Percentiles rank a stretch among this genome's conserved stretches.
These are phyloP conservation scores for Emydomyces testavorans DNA, from an alignment of 2,329 filamentous ascomycete species.

Conservation along the genomic window DNA sequence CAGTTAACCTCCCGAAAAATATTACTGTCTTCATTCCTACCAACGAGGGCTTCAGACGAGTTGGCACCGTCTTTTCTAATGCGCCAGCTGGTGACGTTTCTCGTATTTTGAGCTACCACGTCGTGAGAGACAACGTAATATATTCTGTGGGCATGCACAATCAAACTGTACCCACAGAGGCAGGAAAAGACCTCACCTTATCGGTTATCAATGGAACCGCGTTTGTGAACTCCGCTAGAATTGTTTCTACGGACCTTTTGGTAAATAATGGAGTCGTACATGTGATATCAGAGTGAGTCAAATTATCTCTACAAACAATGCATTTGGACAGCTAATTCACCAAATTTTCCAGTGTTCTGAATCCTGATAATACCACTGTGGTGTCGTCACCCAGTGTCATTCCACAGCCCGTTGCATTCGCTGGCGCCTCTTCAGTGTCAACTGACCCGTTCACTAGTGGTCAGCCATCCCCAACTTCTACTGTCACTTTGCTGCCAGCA, in stretches of 20 bases:
- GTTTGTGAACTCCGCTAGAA: slow-evolving; percentile 44
- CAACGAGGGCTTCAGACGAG: slow-evolving; percentile 14
- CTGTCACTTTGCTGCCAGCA: slow-evolving; percentile 23
- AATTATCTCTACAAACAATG: not conserved
- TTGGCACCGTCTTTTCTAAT: slow-evolving; percentile 13
- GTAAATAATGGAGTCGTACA: slow-evolving; percentile 48
- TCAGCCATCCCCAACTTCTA: slow-evolving; percentile 37
- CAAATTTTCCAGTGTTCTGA: slow-evolving; percentile 40
- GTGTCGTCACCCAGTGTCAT: slow-evolving; percentile 38
- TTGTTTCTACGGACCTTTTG: slow-evolving; percentile 41
- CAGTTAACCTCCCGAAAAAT: slow-evolving; percentile 35
- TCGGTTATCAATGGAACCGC: slow-evolving; percentile 32
- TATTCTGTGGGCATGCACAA: slow-evolving; percentile 42
- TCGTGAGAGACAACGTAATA: slow-evolving; percentile 44
- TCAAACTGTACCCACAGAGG: slow-evolving; percentile 28
- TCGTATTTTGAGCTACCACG: slow-evolving; percentile 52
- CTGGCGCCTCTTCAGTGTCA: slow-evolving; percentile 40
- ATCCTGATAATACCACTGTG: slow-evolving; percentile 41
- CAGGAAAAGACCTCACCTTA: slow-evolving; percentile 41
- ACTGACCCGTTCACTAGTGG: slow-evolving; percentile 47
- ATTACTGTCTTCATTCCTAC: slow-evolving; percentile 17
- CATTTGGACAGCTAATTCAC: not conserved
- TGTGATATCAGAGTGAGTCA: slow-evolving; percentile 45
- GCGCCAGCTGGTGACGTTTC: slow-evolving; percentile 35
- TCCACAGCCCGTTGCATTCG: slow-evolving; percentile 39